Percentiles rank a stretch among this genome's conserved stretches.
Conservation (phyloP, 2,329 filamentous ascomycete genomes). For the Fusarium sp. region DNA sequence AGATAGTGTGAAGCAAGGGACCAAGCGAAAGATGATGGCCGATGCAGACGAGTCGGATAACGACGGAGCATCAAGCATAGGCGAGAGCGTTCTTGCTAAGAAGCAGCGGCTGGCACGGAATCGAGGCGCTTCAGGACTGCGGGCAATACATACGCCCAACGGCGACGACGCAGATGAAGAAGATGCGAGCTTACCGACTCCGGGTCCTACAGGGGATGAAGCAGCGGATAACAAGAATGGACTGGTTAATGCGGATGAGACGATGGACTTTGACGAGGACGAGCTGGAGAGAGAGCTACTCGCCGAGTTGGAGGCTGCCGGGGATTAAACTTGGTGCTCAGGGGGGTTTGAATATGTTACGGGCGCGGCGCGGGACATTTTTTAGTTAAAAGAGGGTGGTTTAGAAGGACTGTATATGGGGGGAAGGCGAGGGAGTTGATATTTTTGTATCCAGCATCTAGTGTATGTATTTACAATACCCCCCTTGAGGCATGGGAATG, state of each 20-base stretch:
- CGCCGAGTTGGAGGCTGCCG: constrained; percentile 65
- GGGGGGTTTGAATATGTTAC: constrained; percentile 6
- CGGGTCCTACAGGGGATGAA: constrained; percentile 51
- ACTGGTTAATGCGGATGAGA: constrained; percentile 43
- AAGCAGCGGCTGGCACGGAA: constrained; percentile 61
- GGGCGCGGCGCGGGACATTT: constrained; percentile 5
- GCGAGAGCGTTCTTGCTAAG: constrained; percentile 60
- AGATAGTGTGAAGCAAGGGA: constrained; percentile 43
- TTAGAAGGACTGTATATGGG: constrained; percentile 24
- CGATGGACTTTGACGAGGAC: constrained; percentile 61
- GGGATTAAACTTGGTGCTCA: constrained; percentile 35
- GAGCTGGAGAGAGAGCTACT: constrained; percentile 74
- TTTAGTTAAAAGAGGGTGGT: constrained; percentile 11
- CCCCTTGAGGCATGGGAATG: constrained; percentile 21
- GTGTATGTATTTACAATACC: constrained; percentile 26
- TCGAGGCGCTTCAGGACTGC: constrained; percentile 59
- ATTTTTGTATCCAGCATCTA: constrained; percentile 9
- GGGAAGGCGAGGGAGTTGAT: constrained; percentile 10
- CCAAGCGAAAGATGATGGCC: constrained; percentile 49
- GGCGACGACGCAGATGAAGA: constrained; percentile 49
- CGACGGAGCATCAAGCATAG: constrained; percentile 44
- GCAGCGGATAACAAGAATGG: constrained; percentile 48
- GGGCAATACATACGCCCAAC: constrained; percentile 57
- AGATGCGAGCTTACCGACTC: constrained; percentile 54
- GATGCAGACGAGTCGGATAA: constrained; percentile 50